These are phyloP conservation scores for Pleurotus cornucopiae DNA, from an alignment of 768 basidiomycete genomes.

Conservation along the genomic window DNA sequence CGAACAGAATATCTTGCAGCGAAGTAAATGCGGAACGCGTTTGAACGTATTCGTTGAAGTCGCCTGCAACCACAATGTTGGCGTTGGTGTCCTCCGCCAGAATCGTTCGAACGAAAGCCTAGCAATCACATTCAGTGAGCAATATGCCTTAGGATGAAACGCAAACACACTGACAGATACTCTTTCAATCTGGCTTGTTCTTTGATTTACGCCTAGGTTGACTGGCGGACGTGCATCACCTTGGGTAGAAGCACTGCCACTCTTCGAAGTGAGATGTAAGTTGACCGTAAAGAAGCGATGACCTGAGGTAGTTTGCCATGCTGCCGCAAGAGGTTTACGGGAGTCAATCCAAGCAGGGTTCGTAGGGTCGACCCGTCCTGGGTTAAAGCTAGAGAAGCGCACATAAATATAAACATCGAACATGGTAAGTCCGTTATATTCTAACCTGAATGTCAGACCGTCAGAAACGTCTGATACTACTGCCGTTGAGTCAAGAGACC, in stretches of 20 bases:
- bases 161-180: constrained; percentile 38
- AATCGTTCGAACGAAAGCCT: constrained; percentile 48
- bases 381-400: constrained; percentile 45
- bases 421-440: not conserved
- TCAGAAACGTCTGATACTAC: constrained; percentile 18
- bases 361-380: constrained; percentile 57
- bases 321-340: constrained; percentile 57
- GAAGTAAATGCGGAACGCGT: constrained; percentile 48
- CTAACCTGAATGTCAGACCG: constrained; percentile 39
- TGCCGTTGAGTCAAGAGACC: constrained; percentile 39
- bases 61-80: constrained; percentile 51
- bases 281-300: constrained; percentile 53
- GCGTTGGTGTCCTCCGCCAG: constrained; percentile 37
- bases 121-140: not conserved
- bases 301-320: constrained; percentile 45
- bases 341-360: constrained; percentile 51
- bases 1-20: constrained; percentile 34
- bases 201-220: constrained; percentile 43
- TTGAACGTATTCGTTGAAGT: constrained; percentile 59
- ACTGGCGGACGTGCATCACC: constrained; percentile 58
- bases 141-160: not conserved
- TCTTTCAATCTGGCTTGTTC: constrained; percentile 45
- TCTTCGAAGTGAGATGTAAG: constrained; percentile 56
- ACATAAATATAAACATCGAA: not conserved
- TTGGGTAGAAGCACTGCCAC: constrained; percentile 48